Base-by-base conservation (phyloP, 2,329 filamentous ascomycete species). In the Orbilia javanica region DNA sequence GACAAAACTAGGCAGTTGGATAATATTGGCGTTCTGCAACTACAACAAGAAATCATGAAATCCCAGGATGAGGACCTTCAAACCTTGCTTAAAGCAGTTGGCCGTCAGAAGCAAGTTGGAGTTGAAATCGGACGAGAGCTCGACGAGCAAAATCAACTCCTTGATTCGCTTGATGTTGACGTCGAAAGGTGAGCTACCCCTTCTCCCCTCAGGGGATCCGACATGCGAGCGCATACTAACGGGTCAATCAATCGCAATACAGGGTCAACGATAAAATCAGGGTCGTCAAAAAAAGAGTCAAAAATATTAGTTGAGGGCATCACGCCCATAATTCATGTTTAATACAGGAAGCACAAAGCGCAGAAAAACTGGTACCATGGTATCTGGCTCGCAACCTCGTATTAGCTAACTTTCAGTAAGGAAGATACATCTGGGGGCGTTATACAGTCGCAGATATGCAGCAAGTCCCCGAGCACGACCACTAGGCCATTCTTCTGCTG, bases 51-150 rank as follows among this genome's bases (percentile, higher is more conserved):
- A 82, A 89, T 93, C 83, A 93, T 95, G 87, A 82, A 87, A 66
- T 89, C 92, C 80, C 93, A 96, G 82, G 93, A 96, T 80, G 83
- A 90, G 81, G 90, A 92, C 81, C 88, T 96, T 1, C 88, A 91
- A 18, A 87, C 89, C 80, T 85, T 96, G 69, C 87, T 88, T 1
- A 89, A 89, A 80, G 90, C 93, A 57, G 90, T 95, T 55, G 86
- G 90, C 57, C 86, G 91, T 74, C 91, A 95, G 85, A 90, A 89
- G 82, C 90, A 94, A 84, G 92, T 95, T 88, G 92, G 92, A 0
- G 85, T 93, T 55, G 88, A 90, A 71, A 94, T 96, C 82, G 88
- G 92, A 79, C 88, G 90, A 62, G 93, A 79, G 95, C 85, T 87
- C 94, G 70, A 88, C 90, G 66, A 89, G 80, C 92, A 95, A 85